These are phyloP conservation scores for Torrubiella hemipterigena DNA, from an alignment of 2,329 filamentous ascomycete species.

Conservation along the genomic window DNA sequence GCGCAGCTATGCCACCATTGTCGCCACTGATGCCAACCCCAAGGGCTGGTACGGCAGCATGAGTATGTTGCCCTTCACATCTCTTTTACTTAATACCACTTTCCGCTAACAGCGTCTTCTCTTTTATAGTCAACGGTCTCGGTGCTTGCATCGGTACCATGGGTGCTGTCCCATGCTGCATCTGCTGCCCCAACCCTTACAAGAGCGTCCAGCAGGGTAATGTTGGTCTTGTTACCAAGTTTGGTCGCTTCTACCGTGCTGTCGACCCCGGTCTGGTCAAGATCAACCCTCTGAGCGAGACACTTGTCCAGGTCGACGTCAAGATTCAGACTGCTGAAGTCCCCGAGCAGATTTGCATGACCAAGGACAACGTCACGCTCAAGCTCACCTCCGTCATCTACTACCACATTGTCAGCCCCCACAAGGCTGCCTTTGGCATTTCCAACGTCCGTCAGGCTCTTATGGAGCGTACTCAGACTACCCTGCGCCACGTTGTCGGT, in stretches of 20 bases:
- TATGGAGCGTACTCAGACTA: constrained; percentile 94
- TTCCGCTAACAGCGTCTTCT: background rate
- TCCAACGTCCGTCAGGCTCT: constrained; percentile 91
- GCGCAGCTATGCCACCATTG: constrained; percentile 59
- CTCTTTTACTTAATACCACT: background rate
- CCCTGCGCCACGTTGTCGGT: constrained; percentile 89
- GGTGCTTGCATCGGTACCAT: constrained; percentile 64
- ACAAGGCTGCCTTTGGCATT: constrained; percentile 96
- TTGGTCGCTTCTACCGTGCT: constrained; percentile 86
- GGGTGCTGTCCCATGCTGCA: constrained; percentile 83
- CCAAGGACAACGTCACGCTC: constrained; percentile 95
- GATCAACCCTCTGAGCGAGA: constrained; percentile 91
- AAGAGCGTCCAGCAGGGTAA: constrained; percentile 87
- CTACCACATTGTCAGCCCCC: constrained; percentile 91
- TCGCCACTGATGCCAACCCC: constrained; percentile 53
- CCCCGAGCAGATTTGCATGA: constrained; percentile 95
- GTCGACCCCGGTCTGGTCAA: constrained; percentile 96
- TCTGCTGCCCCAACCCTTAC: constrained; percentile 91
- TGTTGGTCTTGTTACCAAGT: constrained; percentile 90
- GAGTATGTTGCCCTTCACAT: constrained; percentile 43
- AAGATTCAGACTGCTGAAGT: constrained; percentile 99
- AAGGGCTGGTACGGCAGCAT: constrained; percentile 86
- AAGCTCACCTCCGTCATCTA: constrained; percentile 96
- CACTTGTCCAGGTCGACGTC: constrained; percentile 84
- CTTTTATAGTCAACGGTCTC: constrained; percentile 52